Evolutionary conservation across 805 yeast genomes (phyloP).

Genomic region (Ogataea wickerhamii): DNA sequence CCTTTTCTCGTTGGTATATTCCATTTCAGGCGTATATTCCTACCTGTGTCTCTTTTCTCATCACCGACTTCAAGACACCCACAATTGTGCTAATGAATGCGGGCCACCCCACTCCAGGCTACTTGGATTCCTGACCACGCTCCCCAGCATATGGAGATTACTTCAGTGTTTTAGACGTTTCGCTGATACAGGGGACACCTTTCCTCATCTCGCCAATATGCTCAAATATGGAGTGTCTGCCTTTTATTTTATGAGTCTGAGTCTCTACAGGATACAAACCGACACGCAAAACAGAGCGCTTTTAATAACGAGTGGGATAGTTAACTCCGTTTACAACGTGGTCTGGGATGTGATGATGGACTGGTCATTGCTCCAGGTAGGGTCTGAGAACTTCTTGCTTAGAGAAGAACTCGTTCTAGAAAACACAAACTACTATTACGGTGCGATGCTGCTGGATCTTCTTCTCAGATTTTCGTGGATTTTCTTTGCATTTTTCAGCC

Average conservation of each 20-base stretch:
- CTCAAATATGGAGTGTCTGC: constrained; percentile 66
- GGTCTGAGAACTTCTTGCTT: constrained; percentile 50
- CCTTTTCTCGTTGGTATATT: constrained; percentile 79
- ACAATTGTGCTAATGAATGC: constrained; percentile 49
- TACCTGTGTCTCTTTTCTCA: constrained; percentile 77
- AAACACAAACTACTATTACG: constrained; percentile 58
- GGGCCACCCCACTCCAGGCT: constrained; percentile 70
- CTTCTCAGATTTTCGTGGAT: constrained; percentile 84
- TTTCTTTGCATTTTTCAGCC: constrained; percentile 72
- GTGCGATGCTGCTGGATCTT: constrained; percentile 69
- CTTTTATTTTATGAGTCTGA: constrained; percentile 62
- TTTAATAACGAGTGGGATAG: constrained; percentile 68
- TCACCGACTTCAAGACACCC: constrained; percentile 46
- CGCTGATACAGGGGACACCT: constrained; percentile 89
- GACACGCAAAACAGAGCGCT: constrained; percentile 41
- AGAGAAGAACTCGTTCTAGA: constrained; percentile 68
- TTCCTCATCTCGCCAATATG: constrained; percentile 92
- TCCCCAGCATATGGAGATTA: constrained; percentile 88
- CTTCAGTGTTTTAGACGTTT: constrained; percentile 88
- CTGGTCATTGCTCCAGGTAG: constrained; percentile 80
- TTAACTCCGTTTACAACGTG: constrained; percentile 65
- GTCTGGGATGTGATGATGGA: constrained; percentile 94
- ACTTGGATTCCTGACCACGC: constrained; percentile 77
- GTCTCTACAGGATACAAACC: constrained; percentile 67
- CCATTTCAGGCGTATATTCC: constrained; percentile 77